These are phyloP conservation scores for Fusarium heterosporum DNA, from an alignment of 2,329 filamentous ascomycete genomes.

Conservation along the genomic window DNA sequence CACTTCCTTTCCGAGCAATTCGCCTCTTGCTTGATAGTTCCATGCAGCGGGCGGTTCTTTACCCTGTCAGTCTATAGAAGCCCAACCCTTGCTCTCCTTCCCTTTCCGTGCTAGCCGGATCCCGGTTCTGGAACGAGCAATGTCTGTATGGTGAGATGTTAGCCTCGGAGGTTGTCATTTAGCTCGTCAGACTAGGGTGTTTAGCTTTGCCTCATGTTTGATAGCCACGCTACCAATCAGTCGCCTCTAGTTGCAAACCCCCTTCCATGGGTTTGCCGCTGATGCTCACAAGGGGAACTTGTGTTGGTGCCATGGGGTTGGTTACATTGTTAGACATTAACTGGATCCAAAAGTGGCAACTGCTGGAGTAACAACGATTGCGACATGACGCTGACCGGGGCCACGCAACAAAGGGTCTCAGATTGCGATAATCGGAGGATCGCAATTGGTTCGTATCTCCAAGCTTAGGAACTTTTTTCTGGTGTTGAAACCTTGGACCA, in stretches of 20 bases:
- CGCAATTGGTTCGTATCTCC: conserved; percentile 9
- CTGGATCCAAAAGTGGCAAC: neutral
- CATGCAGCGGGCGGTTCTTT: neutral
- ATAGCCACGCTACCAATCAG: neutral
- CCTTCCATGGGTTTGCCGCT: neutral
- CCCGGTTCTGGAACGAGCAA: neutral
- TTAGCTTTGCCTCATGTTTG: conserved; percentile 1
- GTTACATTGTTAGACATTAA: neutral
- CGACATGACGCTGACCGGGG: conserved; percentile 23
- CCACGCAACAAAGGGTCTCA: conserved; percentile 20
- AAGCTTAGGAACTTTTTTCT: conserved; percentile 4
- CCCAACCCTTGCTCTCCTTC: conserved; percentile 9
- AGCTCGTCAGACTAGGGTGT: neutral
- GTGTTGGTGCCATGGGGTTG: conserved; percentile 1
- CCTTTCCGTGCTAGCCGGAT: conserved; percentile 5
- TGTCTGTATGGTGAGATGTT: conserved; percentile 5
- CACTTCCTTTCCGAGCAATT: conserved; percentile 3
- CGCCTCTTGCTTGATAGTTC: neutral
- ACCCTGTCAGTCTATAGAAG: neutral
- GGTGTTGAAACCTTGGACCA: neutral
- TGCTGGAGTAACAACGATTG: conserved; percentile 21
- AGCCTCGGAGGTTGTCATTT: conserved; percentile 1
- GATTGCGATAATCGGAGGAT: neutral
- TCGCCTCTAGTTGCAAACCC: no score
- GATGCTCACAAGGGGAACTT: conserved; percentile 7